phyloP scores from a whole-genome alignment of 805 yeast species.

The Hanseniaspora lachancei region DNA sequence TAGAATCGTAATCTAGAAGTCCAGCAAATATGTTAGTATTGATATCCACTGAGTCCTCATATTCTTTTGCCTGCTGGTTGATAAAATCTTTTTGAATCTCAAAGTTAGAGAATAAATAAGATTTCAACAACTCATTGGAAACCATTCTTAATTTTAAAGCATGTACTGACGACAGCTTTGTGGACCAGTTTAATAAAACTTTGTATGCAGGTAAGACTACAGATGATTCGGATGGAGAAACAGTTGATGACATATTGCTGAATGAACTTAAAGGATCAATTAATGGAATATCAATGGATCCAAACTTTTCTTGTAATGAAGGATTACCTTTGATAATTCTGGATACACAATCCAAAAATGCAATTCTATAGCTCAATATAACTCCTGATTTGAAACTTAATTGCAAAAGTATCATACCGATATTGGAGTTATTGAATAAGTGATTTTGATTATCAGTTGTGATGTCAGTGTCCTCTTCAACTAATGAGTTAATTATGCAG shows the following conservation, averaged over 20 bases:
- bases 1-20: constrained; percentile 64
- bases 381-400: constrained; percentile 56
- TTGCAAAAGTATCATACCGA: constrained; percentile 52
- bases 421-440: constrained; percentile 41
- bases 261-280: constrained; percentile 46
- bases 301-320: constrained; percentile 54
- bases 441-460: constrained; percentile 48
- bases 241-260: background rate
- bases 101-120: constrained; percentile 52
- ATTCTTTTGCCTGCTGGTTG: constrained; percentile 46
- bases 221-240: constrained; percentile 14
- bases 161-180: constrained; percentile 69
- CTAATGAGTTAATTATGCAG: constrained; percentile 61
- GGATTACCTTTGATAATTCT: constrained; percentile 58
- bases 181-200: constrained; percentile 72
- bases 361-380: constrained; percentile 52
- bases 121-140: constrained; percentile 49
- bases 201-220: constrained; percentile 48
- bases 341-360: constrained; percentile 62
- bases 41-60: constrained; percentile 16
- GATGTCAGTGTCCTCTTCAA: constrained; percentile 57
- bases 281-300: constrained; percentile 82
- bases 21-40: constrained; percentile 48
- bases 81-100: constrained; percentile 52
- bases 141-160: constrained; percentile 70